Conservation (phyloP, 805 yeast genomes). For the Ogataea thermomethanolica region DNA sequence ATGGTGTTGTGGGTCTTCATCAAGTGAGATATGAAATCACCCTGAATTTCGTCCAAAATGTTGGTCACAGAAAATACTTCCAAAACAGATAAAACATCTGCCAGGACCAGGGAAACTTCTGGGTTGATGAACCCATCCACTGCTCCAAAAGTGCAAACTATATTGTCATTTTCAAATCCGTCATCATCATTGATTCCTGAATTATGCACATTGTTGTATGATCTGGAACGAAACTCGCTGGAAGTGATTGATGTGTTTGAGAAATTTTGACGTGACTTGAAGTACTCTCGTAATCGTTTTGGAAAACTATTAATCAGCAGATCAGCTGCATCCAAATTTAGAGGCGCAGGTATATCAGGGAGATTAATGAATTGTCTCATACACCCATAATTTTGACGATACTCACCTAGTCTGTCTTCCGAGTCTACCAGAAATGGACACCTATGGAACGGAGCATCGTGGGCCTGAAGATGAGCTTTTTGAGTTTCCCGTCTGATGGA, state of each 20-base stretch:
- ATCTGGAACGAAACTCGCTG: too few species aligned
- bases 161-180: constrained; percentile 47
- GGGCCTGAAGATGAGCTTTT: constrained; percentile 57
- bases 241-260: constrained; percentile 2
- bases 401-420: constrained; percentile 43
- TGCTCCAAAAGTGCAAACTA: constrained; percentile 53
- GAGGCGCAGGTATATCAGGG: constrained; percentile 61
- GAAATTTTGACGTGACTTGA: constrained; percentile 9
- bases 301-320: constrained; percentile 37
- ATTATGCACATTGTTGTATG: background rate
- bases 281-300: constrained; percentile 11
- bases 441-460: constrained; percentile 85
- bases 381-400: constrained; percentile 47
- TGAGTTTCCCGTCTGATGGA: constrained; percentile 49
- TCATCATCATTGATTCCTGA: constrained; percentile 21
- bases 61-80: constrained; percentile 41
- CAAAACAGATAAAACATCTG: constrained; percentile 36
- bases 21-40: constrained; percentile 49
- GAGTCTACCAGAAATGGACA: constrained; percentile 65
- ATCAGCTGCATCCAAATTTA: constrained; percentile 47
- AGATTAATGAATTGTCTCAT: constrained; percentile 59
- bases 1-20: constrained; percentile 10
- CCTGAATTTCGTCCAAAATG: constrained; percentile 63
- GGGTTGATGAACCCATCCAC: constrained; percentile 49
- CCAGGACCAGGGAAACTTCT: constrained; percentile 12